These are phyloP conservation scores for Aspergillus thermomutatus DNA, from an alignment of 2,329 filamentous ascomycete genomes.

Conservation along the genomic window DNA sequence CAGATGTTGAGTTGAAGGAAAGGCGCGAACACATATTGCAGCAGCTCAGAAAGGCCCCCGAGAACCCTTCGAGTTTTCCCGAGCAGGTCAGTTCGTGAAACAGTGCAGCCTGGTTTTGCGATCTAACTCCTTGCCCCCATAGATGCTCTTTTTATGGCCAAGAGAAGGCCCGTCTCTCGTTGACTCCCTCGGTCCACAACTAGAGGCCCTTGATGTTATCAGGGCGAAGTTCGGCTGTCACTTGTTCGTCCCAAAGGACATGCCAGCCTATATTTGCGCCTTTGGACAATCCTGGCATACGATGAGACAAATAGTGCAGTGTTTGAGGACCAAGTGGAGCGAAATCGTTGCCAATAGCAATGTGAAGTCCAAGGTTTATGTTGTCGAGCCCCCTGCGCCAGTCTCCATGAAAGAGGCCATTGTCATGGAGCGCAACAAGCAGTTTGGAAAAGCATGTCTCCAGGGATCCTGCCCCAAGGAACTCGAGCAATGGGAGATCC, in stretches of 20 bases:
- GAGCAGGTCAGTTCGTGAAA: constrained; percentile 22
- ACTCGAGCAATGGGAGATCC: constrained; percentile 19
- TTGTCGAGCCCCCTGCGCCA: constrained; percentile 28
- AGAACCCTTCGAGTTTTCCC: constrained; percentile 16
- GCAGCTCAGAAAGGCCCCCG: constrained; percentile 24
- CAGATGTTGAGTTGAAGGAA: constrained; percentile 19
- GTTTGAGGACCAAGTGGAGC: constrained; percentile 26
- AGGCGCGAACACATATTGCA: constrained; percentile 21
- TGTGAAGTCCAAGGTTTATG: constrained; percentile 31
- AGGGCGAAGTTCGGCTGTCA: constrained; percentile 39
- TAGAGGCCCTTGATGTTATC: constrained; percentile 46
- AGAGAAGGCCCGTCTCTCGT: constrained; percentile 38
- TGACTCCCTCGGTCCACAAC: constrained; percentile 39
- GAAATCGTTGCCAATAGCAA: constrained; percentile 26
- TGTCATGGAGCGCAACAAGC: constrained; percentile 18
- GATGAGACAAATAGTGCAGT: constrained; percentile 35
- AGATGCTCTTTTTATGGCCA: constrained; percentile 47
- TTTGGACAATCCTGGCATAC: constrained; percentile 29
- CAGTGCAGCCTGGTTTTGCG: background rate
- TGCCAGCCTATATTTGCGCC: constrained; percentile 30
- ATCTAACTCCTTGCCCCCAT: constrained; percentile 1
- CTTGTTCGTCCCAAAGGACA: constrained; percentile 35
- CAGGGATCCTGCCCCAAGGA: constrained; percentile 17
- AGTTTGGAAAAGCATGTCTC: constrained; percentile 19
- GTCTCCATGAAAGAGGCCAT: constrained; percentile 21